These are phyloP conservation scores for Pleurotus cornucopiae DNA, from an alignment of 768 basidiomycete species.

Conservation along the genomic window DNA sequence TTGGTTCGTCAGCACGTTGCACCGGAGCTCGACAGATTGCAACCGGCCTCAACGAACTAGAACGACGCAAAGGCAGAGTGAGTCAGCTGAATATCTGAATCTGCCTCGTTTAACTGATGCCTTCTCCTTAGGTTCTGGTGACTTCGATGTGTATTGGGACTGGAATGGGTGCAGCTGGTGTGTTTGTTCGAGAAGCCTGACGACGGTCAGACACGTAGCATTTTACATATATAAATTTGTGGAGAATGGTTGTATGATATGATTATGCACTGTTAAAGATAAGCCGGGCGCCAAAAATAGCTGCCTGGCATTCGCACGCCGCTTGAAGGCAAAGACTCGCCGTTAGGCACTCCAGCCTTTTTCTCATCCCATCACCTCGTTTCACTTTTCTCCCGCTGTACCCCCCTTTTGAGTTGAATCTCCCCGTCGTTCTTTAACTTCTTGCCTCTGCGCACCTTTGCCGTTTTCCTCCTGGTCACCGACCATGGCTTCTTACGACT, in stretches of 20 bases:
- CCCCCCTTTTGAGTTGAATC: not conserved
- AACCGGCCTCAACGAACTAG: conserved; percentile 74
- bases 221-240: conserved; percentile 14
- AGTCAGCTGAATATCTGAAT: conserved; percentile 13
- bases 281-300: not conserved
- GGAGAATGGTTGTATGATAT: conserved; percentile 26
- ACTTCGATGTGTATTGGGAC: conserved; percentile 88
- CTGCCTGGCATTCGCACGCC: conserved; percentile 8
- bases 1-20: conserved; percentile 44
- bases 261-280: too few relatives aligned
- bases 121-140: conserved; percentile 57
- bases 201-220: conserved; percentile 10
- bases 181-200: conserved; percentile 55
- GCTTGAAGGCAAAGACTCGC: conserved; percentile 1
- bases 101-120: conserved; percentile 4
- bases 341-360: not conserved
- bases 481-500: conserved; percentile 10
- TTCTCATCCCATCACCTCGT: not conserved
- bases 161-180: conserved; percentile 87
- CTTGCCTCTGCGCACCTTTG: conserved; percentile 2
- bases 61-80: conserved; percentile 68
- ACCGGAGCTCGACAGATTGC: conserved; percentile 85
- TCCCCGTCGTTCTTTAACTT: conserved; percentile 4
- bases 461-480: not conserved
- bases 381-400: not conserved